A percentile compares a stretch with the other conserved stretches of the same genome.
These are phyloP conservation scores for Prunus padus DNA, from an alignment of 306 rosid species.

Conservation along the genomic window DNA sequence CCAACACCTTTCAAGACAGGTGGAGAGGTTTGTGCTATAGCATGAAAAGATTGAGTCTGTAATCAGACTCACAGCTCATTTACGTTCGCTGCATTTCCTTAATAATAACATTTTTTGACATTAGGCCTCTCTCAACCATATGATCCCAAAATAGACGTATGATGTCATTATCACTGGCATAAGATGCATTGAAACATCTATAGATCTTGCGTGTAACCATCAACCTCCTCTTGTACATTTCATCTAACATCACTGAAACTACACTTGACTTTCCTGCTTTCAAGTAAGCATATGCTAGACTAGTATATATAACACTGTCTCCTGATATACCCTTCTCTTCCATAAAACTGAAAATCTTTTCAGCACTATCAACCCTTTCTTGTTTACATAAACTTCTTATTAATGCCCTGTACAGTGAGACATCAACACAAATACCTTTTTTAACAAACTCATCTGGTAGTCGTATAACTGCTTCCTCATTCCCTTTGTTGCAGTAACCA, in stretches of 20 bases:
- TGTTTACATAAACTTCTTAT: constrained; percentile 73
- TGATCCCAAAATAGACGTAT: constrained; percentile 68
- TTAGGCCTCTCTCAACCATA: constrained; percentile 56
- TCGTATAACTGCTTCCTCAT: constrained; percentile 52
- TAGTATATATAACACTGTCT: constrained; percentile 64
- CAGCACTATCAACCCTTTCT: constrained; percentile 59
- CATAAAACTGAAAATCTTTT: constrained; percentile 53
- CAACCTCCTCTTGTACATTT: constrained; percentile 68
- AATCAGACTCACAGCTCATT: not conserved
- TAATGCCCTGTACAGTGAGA: constrained; percentile 72
- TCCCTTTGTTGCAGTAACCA: constrained; percentile 54
- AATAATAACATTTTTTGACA: constrained; percentile 57
- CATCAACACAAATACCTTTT: constrained; percentile 56
- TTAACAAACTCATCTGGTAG: constrained; percentile 61
- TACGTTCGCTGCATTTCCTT: constrained; percentile 47
- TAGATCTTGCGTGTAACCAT: constrained; percentile 65
- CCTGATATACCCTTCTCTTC: constrained; percentile 52
- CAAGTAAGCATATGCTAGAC: constrained; percentile 71
- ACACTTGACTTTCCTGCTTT: constrained; percentile 55
- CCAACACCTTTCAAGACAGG: not conserved
- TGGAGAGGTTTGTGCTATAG: not conserved
- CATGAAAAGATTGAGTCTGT: not conserved
- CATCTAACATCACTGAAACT: constrained; percentile 50
- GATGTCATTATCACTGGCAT: constrained; percentile 36
- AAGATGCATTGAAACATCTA: constrained; percentile 49